Conservation (phyloP, 192 early-diverging fungal genomes). For the Polychytrium aggregatum region DNA sequence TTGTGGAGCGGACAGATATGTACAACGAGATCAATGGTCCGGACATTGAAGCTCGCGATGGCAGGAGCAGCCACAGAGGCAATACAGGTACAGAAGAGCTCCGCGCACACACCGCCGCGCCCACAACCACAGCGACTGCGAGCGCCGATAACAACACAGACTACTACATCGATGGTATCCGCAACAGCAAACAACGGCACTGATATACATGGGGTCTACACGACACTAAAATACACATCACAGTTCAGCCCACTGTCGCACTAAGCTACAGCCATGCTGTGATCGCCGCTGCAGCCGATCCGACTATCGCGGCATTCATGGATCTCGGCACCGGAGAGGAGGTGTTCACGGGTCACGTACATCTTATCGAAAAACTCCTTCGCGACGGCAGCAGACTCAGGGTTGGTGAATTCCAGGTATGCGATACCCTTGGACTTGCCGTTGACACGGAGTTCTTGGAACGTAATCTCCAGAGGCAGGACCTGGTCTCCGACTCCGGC, state of each 20-base stretch:
- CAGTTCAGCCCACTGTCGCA: too few relatives aligned
- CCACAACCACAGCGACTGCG: too few relatives aligned
- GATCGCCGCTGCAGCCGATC: too few relatives aligned
- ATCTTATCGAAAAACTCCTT: conserved; percentile 31
- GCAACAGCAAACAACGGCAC: not conserved
- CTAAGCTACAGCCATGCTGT: too few relatives aligned
- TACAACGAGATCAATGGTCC: too few relatives aligned
- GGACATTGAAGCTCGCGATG: too few relatives aligned
- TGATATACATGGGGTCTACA: not conserved
- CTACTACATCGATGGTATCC: not conserved
- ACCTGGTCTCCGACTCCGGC: conserved; percentile 36
- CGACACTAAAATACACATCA: too few relatives aligned
- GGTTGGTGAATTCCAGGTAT: conserved; percentile 37
- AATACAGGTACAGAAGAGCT: too few relatives aligned
- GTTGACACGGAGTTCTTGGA: conserved; percentile 53
- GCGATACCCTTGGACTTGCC: conserved; percentile 55
- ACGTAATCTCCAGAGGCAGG: conserved; percentile 29
- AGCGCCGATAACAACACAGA: not conserved
- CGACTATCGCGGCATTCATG: not conserved
- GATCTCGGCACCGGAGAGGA: not conserved
- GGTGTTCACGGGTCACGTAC: conserved; percentile 4
- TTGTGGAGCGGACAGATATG: too few relatives aligned
- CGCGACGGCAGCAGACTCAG: conserved; percentile 21
- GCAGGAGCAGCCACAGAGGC: too few relatives aligned
- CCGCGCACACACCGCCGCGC: too few relatives aligned